Conservation (phyloP, 169 alveolate genomes). For the Plasmodium ovale region DNA sequence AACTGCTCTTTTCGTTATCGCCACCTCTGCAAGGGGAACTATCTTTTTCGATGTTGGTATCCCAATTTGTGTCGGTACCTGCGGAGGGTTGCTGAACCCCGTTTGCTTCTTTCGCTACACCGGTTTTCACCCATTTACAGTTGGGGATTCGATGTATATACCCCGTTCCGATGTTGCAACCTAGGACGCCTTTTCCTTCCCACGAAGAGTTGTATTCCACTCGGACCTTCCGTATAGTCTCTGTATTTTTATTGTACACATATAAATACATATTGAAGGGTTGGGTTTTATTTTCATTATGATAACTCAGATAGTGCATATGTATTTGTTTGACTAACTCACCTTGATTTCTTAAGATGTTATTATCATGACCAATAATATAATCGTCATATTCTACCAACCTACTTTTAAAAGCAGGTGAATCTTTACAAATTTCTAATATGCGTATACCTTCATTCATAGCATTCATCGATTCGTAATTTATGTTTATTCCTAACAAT, state of each 20-base stretch:
- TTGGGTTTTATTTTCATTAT: neutral
- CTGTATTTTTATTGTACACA: slow-evolving; percentile 80
- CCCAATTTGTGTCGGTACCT: too few relatives aligned
- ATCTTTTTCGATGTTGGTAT: too few relatives aligned
- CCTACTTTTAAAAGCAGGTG: slow-evolving; percentile 81
- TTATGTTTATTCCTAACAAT: slow-evolving; percentile 81
- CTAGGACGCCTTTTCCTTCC: slow-evolving; percentile 84
- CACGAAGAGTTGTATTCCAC: slow-evolving; percentile 74
- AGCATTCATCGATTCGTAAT: slow-evolving; percentile 78
- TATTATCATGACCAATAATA: slow-evolving; percentile 76
- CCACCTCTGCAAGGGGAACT: too few relatives aligned
- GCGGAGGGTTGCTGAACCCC: too few relatives aligned
- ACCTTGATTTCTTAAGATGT: slow-evolving; percentile 42
- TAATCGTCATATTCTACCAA: slow-evolving; percentile 80
- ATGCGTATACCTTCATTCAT: slow-evolving; percentile 84
- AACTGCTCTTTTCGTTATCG: too few relatives aligned
- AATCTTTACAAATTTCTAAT: slow-evolving; percentile 75
- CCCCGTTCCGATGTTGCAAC: slow-evolving; percentile 81
- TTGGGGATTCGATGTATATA: slow-evolving; percentile 78
- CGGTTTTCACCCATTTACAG: neutral
- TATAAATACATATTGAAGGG: neutral
- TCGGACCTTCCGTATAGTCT: slow-evolving; percentile 76
- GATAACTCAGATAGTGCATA: neutral
- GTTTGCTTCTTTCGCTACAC: neutral
- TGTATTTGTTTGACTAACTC: slow-evolving; percentile 23